phyloP scores from a whole-genome alignment of 2,329 filamentous ascomycete species.

The Berkeleyomyces basicola region DNA sequence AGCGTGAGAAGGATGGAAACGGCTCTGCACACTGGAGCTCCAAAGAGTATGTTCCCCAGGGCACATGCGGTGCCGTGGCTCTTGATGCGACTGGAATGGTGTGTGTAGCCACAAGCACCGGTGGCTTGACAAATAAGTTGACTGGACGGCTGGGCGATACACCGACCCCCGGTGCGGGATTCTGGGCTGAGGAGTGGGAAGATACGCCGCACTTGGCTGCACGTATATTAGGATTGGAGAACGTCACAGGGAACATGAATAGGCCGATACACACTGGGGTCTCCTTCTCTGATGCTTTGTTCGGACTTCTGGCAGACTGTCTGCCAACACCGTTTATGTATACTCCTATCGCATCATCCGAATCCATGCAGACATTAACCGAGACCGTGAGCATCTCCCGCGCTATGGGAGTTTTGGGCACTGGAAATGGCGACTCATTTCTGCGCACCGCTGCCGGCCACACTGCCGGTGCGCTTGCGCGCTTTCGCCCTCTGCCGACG shows the following conservation, averaged over 20 bases:
- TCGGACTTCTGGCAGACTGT: conserved; percentile 40
- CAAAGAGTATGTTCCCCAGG: conserved; percentile 58
- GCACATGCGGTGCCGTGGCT: conserved; percentile 70
- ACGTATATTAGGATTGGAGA: conserved; percentile 14
- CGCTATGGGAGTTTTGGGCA: conserved; percentile 51
- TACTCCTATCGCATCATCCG: conserved; percentile 18
- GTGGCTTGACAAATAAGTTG: conserved; percentile 77
- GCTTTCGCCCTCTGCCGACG: conserved; percentile 39
- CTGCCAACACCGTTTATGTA: conserved; percentile 33
- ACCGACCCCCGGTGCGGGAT: conserved; percentile 66
- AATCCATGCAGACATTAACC: conserved; percentile 19
- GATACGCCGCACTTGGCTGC: conserved; percentile 26
- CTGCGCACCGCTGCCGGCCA: conserved; percentile 53
- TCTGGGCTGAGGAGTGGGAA: conserved; percentile 77
- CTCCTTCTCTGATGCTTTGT: conserved; percentile 27
- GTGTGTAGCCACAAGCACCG: conserved; percentile 50
- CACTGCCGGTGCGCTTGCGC: conserved; percentile 55
- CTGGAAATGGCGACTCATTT: conserved; percentile 82
- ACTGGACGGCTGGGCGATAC: conserved; percentile 77
- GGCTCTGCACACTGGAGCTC: conserved; percentile 37
- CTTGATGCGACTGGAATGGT: conserved; percentile 60
- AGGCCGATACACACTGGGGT: conserved; percentile 16
- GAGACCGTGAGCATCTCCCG: conserved; percentile 17
- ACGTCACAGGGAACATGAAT: conserved; percentile 19
- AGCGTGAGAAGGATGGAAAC: conserved; percentile 29